A percentile compares a stretch with the other conserved stretches of the same genome.
Evolutionary conservation across 805 yeast genomes (phyloP).

Genomic region (Scheffersomyces ergatensis): DNA sequence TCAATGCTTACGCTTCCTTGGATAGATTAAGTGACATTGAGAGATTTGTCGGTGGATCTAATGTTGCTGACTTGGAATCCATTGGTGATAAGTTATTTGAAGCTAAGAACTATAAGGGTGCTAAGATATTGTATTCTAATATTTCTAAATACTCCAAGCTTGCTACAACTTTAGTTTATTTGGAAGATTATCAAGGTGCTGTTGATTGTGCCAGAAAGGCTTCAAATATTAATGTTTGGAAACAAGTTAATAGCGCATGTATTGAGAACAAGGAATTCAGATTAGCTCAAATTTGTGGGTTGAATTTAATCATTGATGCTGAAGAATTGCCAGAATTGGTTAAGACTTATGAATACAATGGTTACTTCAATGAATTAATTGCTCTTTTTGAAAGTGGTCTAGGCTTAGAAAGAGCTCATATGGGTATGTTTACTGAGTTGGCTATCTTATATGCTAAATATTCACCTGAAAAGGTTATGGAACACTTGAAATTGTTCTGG

Average conservation of each 20-base stretch:
- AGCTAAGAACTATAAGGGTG: conserved; percentile 83
- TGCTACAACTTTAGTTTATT: conserved; percentile 92
- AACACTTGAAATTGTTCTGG: conserved; percentile 97
- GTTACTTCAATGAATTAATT: conserved; percentile 88
- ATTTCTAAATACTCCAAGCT: conserved; percentile 93
- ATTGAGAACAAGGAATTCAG: conserved; percentile 92
- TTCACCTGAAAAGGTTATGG: conserved; percentile 87
- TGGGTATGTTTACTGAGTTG: conserved; percentile 99
- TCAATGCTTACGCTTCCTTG: conserved; percentile 80
- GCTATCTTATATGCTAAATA: conserved; percentile 90
- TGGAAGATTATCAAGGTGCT: conserved; percentile 91
- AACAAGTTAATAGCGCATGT: conserved; percentile 95
- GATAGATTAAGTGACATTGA: conserved; percentile 78
- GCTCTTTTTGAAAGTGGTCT: conserved; percentile 93
- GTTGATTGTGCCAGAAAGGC: conserved; percentile 99
- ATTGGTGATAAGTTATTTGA: conserved; percentile 91
- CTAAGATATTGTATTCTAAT: conserved; percentile 79
- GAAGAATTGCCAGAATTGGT: conserved; percentile 94
- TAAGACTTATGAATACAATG: conserved; percentile 79
- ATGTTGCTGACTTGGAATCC: conserved; percentile 87
- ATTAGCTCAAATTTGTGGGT: conserved; percentile 97
- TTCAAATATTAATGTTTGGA: conserved; percentile 91
- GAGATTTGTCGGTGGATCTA: conserved; percentile 76
- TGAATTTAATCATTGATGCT: conserved; percentile 94
- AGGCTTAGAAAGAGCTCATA: conserved; percentile 96